Evolutionary conservation across 1,139 yeast genomes (phyloP).

Genomic region (Pichia sp.): DNA sequence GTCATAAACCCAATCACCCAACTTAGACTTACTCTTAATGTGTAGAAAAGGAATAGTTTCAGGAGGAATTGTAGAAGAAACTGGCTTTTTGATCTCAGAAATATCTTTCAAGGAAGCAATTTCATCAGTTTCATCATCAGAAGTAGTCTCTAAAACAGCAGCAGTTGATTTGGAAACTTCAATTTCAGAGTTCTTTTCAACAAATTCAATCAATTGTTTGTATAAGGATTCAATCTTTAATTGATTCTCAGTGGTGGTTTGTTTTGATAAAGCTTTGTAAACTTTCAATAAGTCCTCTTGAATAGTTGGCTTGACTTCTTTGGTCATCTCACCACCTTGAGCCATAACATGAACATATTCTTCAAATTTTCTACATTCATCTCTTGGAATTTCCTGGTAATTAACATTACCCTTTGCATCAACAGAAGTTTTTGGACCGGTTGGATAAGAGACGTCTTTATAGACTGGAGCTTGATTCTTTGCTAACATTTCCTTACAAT

Average conservation of each 20-base stretch:
- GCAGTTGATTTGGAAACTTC: slow-evolving; percentile 42
- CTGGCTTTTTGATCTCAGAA: slow-evolving; percentile 64
- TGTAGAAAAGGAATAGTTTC: slow-evolving; percentile 94
- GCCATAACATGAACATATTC: slow-evolving; percentile 97
- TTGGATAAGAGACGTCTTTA: slow-evolving; percentile 89
- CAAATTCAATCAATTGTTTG: slow-evolving; percentile 66
- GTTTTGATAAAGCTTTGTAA: slow-evolving; percentile 72
- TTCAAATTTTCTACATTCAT: slow-evolving; percentile 88
- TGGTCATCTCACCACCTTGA: slow-evolving; percentile 82
- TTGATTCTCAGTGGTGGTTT: slow-evolving; percentile 56
- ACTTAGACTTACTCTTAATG: slow-evolving; percentile 65
- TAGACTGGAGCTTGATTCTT: slow-evolving; percentile 63
- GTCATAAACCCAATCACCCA: slow-evolving; percentile 81
- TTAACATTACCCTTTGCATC: slow-evolving; percentile 82
- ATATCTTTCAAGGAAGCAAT: slow-evolving; percentile 75
- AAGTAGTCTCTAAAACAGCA: slow-evolving; percentile 38
- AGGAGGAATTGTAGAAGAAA: slow-evolving; percentile 64
- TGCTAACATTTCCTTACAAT: slow-evolving; percentile 81
- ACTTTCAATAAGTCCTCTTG: slow-evolving; percentile 80
- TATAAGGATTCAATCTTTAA: slow-evolving; percentile 75
- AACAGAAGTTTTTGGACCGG: slow-evolving; percentile 88
- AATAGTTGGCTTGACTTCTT: slow-evolving; percentile 59
- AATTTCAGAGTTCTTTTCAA: slow-evolving; percentile 63
- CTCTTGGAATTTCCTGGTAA: slow-evolving; percentile 81
- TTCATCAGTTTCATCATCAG: slow-evolving; percentile 55